Base-by-base conservation (phyloP, 345 rosid species). In the Mallotus nudiflorus region DNA sequence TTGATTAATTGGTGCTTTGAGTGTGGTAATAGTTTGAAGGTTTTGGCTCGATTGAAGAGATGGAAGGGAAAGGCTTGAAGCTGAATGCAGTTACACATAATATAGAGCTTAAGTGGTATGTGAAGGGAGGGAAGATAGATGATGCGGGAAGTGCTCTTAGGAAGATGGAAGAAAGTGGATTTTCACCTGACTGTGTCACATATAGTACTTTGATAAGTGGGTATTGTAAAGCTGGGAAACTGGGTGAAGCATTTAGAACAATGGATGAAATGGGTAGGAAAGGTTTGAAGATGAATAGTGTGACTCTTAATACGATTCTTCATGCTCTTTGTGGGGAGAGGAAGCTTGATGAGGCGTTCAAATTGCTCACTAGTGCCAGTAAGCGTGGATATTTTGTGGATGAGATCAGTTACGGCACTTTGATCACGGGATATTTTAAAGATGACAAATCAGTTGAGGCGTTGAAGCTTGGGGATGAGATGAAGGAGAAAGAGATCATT, bases 341-440 rank as follows among this genome's bases (percentile, higher is more conserved):
- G 72, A 90, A 85, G 74, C 77, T 83, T 70, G 87, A 82, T 13
- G 86, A 87, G 59, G 97, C 97, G 29, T 75, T 72, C 25, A 56
- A 74, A 15, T 78, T 88, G 72, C 87, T 94, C 37, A 57, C 65
- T 35, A 85, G 69, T 77, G 91, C 97, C 18, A 52, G 65, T 45
- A 86, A 75, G 74, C 77, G 86, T 16, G 97, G 97, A 22, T 94
- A 88, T 81, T 81, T 82, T 65, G 81, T 88, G 52, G 91, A 91
- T 75, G 96, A 85, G 83, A 86, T 87, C 59, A 91, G 91, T 65
- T 90, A 90, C 69, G 93, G 91, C 22, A 94, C 95, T 55, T 50
- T 94, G 73, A 87, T 94, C 51, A 74, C 51, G 0, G 96, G 97
- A 54, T 88, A 78, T 73, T 90, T 87, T 51, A 89, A 80, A 78